Evolutionary conservation across 2,329 filamentous ascomycete species (phyloP), one percentile per base, ranked within the genome.

Genomic region (Fusarium sp.): DNA sequence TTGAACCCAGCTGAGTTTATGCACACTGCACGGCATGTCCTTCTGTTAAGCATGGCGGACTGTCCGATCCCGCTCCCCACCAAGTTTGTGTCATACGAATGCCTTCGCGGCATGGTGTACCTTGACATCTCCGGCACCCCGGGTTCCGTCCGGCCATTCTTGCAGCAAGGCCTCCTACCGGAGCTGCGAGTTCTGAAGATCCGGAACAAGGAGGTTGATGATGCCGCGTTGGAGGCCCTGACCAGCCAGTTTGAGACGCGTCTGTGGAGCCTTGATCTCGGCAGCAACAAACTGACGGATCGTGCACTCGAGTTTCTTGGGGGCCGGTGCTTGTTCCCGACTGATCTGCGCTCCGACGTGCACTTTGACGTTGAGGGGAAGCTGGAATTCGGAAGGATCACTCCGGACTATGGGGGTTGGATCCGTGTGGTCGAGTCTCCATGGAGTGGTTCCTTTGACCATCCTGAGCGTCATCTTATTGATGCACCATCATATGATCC

Each of bases 241-340:
- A 45, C 71, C 47, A 78, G 4, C 70, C 85, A 45, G 74, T 88
- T 76, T 72, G 77, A 67, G 71, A 78, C 6, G 13, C 85, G 83
- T 31, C 78, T 91, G 13, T 91, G 89, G 89, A 90, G 89, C 73
- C 76, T 91, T 6, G 89, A 92, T 70, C 59, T 91, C 1, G 82
- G 84, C 40, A 62, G 84, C 7, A 92, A 92, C 72, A 83, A 82
- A 13, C 76, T 92, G 11, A 86, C 85, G 0, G 89, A 91, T 73
- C 73, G 40, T 3, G 73, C 81, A 5, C 74, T 90, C 13, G 76
- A 82, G 9, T 52, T 34, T 4, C 47, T 83, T 5, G 69, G 79
- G 7, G 50, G 78, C 7, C 71, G 74, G 20, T 84, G 82, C 69
- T 81, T 87, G 14, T 78, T 79, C 4, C 59, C 66, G 14, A 71